Evolutionary conservation across 2,329 filamentous ascomycete genomes (phyloP), one percentile per base, ranked within the genome.

Genomic region (Diplodia scrobiculata): DNA sequence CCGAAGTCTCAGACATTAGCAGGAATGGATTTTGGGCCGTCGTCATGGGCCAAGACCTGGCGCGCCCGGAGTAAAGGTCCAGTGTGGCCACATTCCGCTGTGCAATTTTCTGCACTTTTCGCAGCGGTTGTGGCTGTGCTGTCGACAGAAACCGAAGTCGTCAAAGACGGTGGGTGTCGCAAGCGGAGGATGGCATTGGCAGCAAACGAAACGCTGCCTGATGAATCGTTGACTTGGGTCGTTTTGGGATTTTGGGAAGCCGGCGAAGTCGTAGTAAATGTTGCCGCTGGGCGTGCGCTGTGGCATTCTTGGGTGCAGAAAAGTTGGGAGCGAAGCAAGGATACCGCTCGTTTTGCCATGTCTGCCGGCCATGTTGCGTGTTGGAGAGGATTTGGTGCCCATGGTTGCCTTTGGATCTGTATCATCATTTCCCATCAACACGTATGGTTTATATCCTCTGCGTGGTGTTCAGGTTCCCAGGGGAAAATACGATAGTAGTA

Each of bases 51-150:
- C 45, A 21, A 60, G 58, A 14, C 58, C 58, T 41, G 58, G 58
- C 19, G 58, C 58, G 38, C 58, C 38, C 58, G 27, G 27, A 9
- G 58, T 60, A 45, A 60, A 60, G 7, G 50, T 48, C 58, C 58
- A 60, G 11, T 13, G 41, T 7, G 58, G 58, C 58, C 58, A 60
- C 25, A 60, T 32, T n/a, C 38, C 38, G n/a, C 48, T n/a, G 41
- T 60, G 58, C 10, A 60, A 27, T n/a, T 34, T 60, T 21, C 41
- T 48, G 41, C 58, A 60, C 41, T 21, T 32, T 2, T 27, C 45
- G 58, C 58, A 60, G 41, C 58, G 58, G 41, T 19, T 25, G 41
- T 60, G 58, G 41, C 41, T 25, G 27, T 60, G 58, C 27, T 60
- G 58, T 10, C 58, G 41, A 11, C 58, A 60, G 25, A 48, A 50